These are phyloP conservation scores for Laetiporus sulphureus DNA, from an alignment of 1,284 basidiomycete species.

Conservation along the genomic window DNA sequence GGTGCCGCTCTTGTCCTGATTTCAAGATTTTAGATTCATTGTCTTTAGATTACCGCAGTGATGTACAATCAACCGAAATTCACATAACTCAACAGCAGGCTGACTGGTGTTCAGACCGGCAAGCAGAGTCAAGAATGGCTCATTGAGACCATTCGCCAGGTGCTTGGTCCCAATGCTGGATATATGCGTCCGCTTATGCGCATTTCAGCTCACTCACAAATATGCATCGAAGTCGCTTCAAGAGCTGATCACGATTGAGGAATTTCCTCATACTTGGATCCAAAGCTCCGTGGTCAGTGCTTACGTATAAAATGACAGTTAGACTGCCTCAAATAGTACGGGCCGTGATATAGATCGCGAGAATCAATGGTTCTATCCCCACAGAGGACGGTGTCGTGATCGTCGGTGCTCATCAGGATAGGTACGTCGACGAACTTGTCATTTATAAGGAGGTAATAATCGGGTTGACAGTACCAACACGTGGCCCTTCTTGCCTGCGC, in stretches of 20 bases:
- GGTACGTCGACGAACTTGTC: conserved; percentile 31
- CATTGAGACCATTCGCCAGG: conserved; percentile 63
- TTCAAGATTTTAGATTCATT: too few relatives aligned
- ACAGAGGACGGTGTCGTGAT: conserved; percentile 57
- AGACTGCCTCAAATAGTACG: conserved; percentile 12
- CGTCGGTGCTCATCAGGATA: conserved; percentile 88
- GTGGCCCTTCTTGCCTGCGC: conserved; percentile 85
- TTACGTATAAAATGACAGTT: conserved; percentile 3
- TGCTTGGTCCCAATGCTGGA: conserved; percentile 21
- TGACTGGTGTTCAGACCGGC: conserved; percentile 52
- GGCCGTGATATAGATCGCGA: conserved; percentile 49
- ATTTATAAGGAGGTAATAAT: conserved; percentile 11
- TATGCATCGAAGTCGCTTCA: conserved; percentile 52
- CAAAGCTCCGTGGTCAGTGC: conserved; percentile 82
- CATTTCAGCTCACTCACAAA: conserved; percentile 55
- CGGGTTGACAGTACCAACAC: conserved; percentile 58
- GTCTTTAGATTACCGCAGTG: conserved; percentile 69
- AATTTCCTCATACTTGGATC: conserved; percentile 88
- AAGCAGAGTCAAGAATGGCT: conserved; percentile 82
- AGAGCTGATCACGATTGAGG: conserved; percentile 57
- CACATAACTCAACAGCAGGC: conserved; percentile 4
- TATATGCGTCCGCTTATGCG: conserved; percentile 8
- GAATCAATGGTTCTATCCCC: conserved; percentile 63
- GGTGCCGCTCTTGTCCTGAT: too few relatives aligned
- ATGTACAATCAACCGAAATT: conserved; percentile 37